Percentiles rank a stretch among this genome's conserved stretches.
Evolutionary conservation across 148 eudicot genomes (phyloP).

Genomic region (Camellia granthamiana): DNA sequence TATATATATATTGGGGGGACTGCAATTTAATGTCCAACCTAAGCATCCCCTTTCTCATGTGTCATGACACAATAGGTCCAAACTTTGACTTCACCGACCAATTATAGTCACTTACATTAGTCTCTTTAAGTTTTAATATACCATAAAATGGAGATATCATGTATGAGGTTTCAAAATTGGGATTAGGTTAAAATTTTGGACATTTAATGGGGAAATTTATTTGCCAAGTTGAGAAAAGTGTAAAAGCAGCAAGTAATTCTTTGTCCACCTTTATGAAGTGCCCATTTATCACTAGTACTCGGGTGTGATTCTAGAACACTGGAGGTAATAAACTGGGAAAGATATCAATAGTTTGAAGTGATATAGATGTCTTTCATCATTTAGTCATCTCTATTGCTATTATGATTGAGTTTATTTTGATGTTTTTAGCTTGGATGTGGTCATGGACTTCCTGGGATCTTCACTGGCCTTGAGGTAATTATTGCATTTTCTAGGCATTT

Average conservation of each 20-base stretch:
- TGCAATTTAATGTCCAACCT: too few species aligned
- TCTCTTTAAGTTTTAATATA: not conserved
- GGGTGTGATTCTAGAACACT: not conserved
- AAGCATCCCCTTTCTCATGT: too few species aligned
- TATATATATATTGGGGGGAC: too few species aligned
- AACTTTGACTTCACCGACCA: too few species aligned
- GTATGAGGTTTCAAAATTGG: not conserved
- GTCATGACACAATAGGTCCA: too few species aligned
- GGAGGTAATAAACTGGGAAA: not conserved
- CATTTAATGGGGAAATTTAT: not conserved
- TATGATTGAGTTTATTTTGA: constrained; percentile 12
- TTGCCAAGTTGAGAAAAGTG: not conserved
- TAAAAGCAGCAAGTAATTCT: not conserved
- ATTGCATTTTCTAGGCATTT: not conserved
- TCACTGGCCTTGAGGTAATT: constrained; percentile 72
- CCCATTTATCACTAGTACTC: not conserved
- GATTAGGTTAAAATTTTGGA: not conserved
- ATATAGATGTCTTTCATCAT: not conserved
- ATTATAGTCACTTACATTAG: too few species aligned
- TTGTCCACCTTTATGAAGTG: not conserved
- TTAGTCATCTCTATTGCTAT: constrained; percentile 1
- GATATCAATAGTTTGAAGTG: not conserved
- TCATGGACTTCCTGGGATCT: constrained; percentile 97
- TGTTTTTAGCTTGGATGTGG: constrained; percentile 89
- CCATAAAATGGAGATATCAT: not conserved